phyloP scores from a whole-genome alignment of 106 monocot species.

The Hemerocallis citrina region DNA sequence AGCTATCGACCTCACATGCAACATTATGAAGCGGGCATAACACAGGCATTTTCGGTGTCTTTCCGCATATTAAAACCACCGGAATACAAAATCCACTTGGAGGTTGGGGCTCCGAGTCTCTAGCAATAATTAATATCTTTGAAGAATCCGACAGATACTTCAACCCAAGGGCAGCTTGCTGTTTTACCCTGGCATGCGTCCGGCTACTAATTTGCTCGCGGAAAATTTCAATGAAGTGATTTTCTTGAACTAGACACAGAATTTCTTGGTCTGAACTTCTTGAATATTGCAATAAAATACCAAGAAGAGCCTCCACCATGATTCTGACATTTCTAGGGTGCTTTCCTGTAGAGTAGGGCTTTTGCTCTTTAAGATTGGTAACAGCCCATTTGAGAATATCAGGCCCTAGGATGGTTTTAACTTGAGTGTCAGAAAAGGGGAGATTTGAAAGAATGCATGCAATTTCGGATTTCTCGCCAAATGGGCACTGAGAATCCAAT shows the following conservation, averaged over 20 bases:
- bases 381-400: slow-evolving; percentile 34
- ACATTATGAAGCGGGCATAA: slow-evolving; percentile 25
- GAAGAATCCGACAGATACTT: slow-evolving; percentile 36
- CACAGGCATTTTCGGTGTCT: slow-evolving; percentile 5
- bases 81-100: slow-evolving; percentile 22
- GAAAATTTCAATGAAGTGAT: slow-evolving; percentile 32
- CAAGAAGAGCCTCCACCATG: slow-evolving; percentile 41
- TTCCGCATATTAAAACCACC: slow-evolving; percentile 22
- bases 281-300: slow-evolving; percentile 34
- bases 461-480: slow-evolving; percentile 24
- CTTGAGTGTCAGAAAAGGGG: slow-evolving; percentile 22
- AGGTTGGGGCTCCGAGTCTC: slow-evolving; percentile 25
- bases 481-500: slow-evolving; percentile 17
- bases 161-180: slow-evolving; percentile 29
- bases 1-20: slow-evolving; percentile 22
- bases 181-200: slow-evolving; percentile 25
- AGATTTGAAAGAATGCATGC: slow-evolving; percentile 28
- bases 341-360: slow-evolving; percentile 12
- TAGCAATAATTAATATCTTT: background rate
- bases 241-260: slow-evolving; percentile 23
- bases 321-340: slow-evolving; percentile 8
- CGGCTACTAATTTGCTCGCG: slow-evolving; percentile 15
- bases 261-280: slow-evolving; percentile 23
- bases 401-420: slow-evolving; percentile 25
- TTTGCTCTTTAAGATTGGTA: slow-evolving; percentile 19